Percentiles rank a stretch among this genome's conserved stretches.
These are phyloP conservation scores for Eleusine coracana DNA, from an alignment of 176 grass and related monocot species.

Conservation along the genomic window DNA sequence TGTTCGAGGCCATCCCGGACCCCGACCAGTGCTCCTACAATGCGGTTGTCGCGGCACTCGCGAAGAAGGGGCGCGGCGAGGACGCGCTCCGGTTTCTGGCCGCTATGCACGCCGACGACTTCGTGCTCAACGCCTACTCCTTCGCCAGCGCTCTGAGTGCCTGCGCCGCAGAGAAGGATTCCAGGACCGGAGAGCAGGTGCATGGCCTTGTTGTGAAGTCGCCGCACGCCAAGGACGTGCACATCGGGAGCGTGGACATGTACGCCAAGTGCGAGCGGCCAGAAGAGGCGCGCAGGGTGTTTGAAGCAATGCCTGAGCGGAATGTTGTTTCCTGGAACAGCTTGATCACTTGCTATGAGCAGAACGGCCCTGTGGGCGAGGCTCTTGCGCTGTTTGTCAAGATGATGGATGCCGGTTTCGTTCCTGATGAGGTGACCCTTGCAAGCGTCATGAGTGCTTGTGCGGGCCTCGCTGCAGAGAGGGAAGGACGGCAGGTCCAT, in stretches of 20 bases:
- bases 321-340: conserved; percentile 61
- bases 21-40: conserved; percentile 65
- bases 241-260: conserved; percentile 89
- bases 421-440: conserved; percentile 50
- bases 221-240: conserved; percentile 37
- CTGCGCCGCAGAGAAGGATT: conserved; percentile 40
- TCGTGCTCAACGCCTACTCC: conserved; percentile 60
- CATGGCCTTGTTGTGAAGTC: conserved; percentile 44
- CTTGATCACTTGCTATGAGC: conserved; percentile 58
- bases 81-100: conserved; percentile 47
- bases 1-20: conserved; percentile 47
- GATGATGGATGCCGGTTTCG: conserved; percentile 48
- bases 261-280: conserved; percentile 82
- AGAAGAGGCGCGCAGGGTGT: conserved; percentile 40
- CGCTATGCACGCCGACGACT: conserved; percentile 62
- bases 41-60: conserved; percentile 48
- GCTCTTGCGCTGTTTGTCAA: conserved; percentile 38
- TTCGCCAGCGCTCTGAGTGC: conserved; percentile 56
- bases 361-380: conserved; percentile 50
- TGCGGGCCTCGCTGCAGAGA: conserved; percentile 36
- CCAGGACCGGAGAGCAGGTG: conserved; percentile 40
- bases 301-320: conserved; percentile 45
- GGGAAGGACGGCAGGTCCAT: conserved; percentile 53
- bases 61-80: conserved; percentile 33
- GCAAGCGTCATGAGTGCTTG: conserved; percentile 55